A percentile compares a stretch with the other conserved stretches of the same genome.
Conservation (phyloP, 352 stramenopile genomes). For the Thraustochytrium sp. region DNA sequence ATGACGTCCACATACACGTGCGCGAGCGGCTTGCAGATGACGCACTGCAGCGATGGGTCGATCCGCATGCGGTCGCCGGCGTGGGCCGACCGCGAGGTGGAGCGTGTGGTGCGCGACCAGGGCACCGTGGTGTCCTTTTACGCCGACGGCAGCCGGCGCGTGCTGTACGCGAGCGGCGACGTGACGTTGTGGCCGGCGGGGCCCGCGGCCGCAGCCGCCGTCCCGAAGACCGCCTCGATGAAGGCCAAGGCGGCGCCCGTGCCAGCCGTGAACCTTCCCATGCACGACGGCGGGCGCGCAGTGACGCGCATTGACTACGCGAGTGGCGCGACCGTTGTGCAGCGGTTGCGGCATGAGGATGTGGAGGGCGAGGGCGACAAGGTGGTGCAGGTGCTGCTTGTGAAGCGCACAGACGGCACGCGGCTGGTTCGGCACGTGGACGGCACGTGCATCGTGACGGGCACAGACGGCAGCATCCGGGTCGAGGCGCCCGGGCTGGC, state of each 20-base stretch:
- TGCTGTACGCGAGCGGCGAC: background rate
- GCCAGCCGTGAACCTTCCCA: background rate
- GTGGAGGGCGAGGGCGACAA: background rate
- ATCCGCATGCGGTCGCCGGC: background rate
- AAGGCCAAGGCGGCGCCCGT: background rate
- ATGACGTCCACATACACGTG: background rate
- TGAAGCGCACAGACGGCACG: background rate
- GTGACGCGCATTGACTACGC: background rate
- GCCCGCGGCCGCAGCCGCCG: background rate
- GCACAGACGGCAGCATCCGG: background rate
- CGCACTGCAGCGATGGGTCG: background rate
- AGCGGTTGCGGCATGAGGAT: background rate
- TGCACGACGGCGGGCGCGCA: background rate
- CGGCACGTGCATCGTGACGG: slow-evolving; percentile 13
- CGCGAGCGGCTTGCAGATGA: background rate
- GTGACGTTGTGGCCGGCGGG: background rate
- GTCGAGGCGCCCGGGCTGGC: background rate
- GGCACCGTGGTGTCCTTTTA: background rate
- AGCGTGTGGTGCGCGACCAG: background rate
- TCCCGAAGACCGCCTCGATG: background rate
- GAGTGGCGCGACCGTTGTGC: background rate
- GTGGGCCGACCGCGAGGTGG: background rate
- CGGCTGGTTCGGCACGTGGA: background rate
- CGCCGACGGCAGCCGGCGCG: background rate
- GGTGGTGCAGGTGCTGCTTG: background rate